Base-by-base conservation (phyloP, 2,329 filamentous ascomycete species). In the Lomentospora prolificans region DNA sequence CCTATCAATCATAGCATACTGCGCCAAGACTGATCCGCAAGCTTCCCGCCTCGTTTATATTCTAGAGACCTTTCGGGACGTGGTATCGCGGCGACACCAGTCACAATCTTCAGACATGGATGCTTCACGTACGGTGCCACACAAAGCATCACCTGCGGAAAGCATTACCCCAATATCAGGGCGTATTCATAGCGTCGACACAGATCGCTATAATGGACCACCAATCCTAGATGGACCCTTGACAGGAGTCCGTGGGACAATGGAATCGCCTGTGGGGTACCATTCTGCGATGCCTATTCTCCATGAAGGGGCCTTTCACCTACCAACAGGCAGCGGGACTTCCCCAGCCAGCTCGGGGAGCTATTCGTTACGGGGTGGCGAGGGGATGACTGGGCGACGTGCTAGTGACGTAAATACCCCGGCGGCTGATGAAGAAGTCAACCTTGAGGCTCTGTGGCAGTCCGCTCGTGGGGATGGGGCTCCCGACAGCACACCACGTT, bases 41-140 rank as follows among this genome's bases (percentile, higher is more conserved):
- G 79, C 77, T 2, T 62, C 67, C 3, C 70, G 78, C 3, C 72
- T 80, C 3, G 65, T 71, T 8, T 75, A 73, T 55, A 81, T 82
- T 33, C 64, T 82, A 10, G 67, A 69, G 3, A 72, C 70, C 4
- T 81, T 82, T 58, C 66, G 70, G 24, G 53, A 55, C 8, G 53
- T 55, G 3, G 46, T 55, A 12, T 12, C 19, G 30, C 27, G 28
- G 28, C 27, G 27, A 3, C 50, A 52, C 31, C 27, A 30, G 27
- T 30, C 19, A 3, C 30, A 33, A 30, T 24, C 31, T 19, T n/a
- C 30, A 12, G 27, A 24, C 14, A 4, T 25, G 24, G 48, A 30
- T 25, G n/a, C 24, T 10, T 25, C 44, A 9, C 44, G 44, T 22
- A 19, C 44, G 17, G 17, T 25, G 2, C 44, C 19, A 7, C 24